Percentiles rank a stretch among this genome's conserved stretches.
These are phyloP conservation scores for Heritiera fomes DNA, from an alignment of 345 rosid genomes.

Conservation along the genomic window DNA sequence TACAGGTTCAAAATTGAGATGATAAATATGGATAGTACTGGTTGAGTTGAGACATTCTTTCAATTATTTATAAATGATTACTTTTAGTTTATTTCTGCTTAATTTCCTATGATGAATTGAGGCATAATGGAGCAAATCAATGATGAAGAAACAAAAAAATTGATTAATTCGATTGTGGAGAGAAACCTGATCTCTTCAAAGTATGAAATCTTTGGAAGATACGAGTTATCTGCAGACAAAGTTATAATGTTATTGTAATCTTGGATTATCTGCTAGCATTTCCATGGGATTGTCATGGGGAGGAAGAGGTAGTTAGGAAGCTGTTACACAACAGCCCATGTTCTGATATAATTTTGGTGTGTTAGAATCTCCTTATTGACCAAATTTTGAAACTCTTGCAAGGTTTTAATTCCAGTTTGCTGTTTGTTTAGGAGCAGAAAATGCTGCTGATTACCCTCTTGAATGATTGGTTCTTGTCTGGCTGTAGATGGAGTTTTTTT, in stretches of 20 bases:
- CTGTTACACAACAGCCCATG: slow-evolving; percentile 16
- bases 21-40: no score
- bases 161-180: not conserved
- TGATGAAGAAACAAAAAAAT: not conserved
- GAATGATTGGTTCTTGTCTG: not conserved
- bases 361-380: not conserved
- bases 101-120: not conserved
- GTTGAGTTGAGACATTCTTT: no score
- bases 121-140: slow-evolving; percentile 12
- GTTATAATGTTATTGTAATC: not conserved
- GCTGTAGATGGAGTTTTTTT: not conserved
- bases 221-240: not conserved
- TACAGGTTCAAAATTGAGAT: no score
- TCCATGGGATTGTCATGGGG: not conserved
- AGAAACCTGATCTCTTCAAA: not conserved
- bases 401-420: not conserved
- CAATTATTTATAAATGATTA: not conserved
- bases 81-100: not conserved
- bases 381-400: not conserved
- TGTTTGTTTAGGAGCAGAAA: not conserved
- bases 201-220: not conserved
- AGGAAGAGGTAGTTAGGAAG: not conserved
- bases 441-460: not conserved
- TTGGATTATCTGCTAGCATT: slow-evolving; percentile 11
- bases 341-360: not conserved